Percentiles rank a stretch among this genome's conserved stretches.
Evolutionary conservation across 345 rosid genomes (phyloP).

Genomic region (Cardamine chenopodiifolia): DNA sequence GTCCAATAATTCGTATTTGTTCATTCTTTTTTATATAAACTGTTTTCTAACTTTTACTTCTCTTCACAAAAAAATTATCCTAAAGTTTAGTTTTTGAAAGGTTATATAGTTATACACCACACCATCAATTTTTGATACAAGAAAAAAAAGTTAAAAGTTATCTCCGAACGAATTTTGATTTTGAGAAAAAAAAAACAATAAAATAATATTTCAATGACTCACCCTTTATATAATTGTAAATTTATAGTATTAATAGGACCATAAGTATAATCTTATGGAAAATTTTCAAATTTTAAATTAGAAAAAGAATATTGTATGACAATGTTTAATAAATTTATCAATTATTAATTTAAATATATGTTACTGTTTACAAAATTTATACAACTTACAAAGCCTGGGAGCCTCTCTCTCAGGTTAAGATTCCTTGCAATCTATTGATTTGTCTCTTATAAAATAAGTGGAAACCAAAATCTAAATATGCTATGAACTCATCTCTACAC

Average conservation of each 20-base stretch:
- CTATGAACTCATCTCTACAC: slow-evolving; percentile 26
- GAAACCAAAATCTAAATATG: slow-evolving; percentile 11
- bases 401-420: slow-evolving; percentile 17
- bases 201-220: too few relatives aligned
- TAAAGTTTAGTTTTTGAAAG: too few relatives aligned
- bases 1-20: too few relatives aligned
- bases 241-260: not conserved
- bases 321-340: not conserved
- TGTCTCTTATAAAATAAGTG: not conserved
- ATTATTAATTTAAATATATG: not conserved
- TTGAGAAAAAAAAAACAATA: too few relatives aligned
- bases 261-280: not conserved
- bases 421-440: slow-evolving; percentile 8
- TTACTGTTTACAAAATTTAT: slow-evolving; percentile 19
- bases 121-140: too few relatives aligned
- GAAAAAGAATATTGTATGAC: not conserved
- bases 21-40: too few relatives aligned
- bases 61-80: too few relatives aligned
- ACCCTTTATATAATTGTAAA: not conserved
- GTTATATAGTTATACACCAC: too few relatives aligned
- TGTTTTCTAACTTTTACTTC: too few relatives aligned
- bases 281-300: not conserved
- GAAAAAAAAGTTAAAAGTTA: too few relatives aligned
- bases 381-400: slow-evolving; percentile 1
- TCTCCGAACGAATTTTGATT: too few relatives aligned